A percentile compares a stretch with the other conserved stretches of the same genome.
Conservation (phyloP, 2,329 filamentous ascomycete species). For the Aspergillus sp. region DNA sequence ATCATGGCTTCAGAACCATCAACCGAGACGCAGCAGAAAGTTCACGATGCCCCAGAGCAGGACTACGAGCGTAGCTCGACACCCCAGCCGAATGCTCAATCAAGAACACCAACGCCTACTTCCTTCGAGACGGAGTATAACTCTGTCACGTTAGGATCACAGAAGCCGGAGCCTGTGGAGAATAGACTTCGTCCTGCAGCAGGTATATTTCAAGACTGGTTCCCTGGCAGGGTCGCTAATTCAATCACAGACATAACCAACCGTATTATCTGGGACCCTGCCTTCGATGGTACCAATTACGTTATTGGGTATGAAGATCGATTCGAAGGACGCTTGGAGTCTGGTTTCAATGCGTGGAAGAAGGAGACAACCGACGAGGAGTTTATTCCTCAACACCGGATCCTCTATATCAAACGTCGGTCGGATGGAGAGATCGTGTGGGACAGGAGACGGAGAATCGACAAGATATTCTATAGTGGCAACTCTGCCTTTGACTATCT, state of each 20-base stretch:
- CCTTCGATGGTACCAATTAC: constrained; percentile 48
- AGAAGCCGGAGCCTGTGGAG: constrained; percentile 11
- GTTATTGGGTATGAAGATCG: constrained; percentile 58
- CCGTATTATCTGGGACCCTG: constrained; percentile 54
- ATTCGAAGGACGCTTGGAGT: constrained; percentile 54
- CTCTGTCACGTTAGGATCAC: background rate
- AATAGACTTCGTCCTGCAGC: constrained; percentile 20
- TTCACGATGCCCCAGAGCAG: background rate
- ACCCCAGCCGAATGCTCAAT: background rate
- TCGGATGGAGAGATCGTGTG: constrained; percentile 49
- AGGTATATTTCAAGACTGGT: constrained; percentile 10
- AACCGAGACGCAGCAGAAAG: background rate
- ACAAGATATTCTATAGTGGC: constrained; percentile 52
- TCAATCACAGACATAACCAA: constrained; percentile 40
- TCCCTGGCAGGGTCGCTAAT: constrained; percentile 19
- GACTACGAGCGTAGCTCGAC: background rate
- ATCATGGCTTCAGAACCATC: background rate
- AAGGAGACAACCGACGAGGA: constrained; percentile 57
- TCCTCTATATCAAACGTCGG: constrained; percentile 52
- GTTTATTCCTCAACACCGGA: constrained; percentile 58
- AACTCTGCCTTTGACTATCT: constrained; percentile 35
- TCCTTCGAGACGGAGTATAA: background rate
- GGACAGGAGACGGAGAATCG: constrained; percentile 52
- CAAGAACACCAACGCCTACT: background rate
- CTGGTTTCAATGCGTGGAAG: constrained; percentile 53